Conservation (phyloP, 2,329 filamentous ascomycete genomes). For the Amphichorda felina region DNA sequence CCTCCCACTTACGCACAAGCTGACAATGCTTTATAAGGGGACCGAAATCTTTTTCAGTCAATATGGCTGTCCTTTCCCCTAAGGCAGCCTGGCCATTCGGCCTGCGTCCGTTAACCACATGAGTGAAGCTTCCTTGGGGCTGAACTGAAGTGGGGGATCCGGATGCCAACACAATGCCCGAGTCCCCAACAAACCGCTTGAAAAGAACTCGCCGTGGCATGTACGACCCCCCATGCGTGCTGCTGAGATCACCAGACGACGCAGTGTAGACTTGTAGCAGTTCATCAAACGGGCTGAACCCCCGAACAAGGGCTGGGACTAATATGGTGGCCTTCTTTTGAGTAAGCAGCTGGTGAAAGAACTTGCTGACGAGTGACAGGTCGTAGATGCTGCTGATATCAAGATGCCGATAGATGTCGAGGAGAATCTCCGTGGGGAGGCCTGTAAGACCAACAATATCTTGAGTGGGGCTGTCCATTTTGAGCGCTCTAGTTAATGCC, state of each 20-base stretch:
- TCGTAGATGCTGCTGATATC: conserved; percentile 26
- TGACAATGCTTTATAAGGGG: conserved; percentile 20
- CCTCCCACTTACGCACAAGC: conserved; percentile 25
- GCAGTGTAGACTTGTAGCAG: conserved; percentile 35
- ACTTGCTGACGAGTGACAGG: conserved; percentile 23
- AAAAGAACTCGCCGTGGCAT: conserved; percentile 26
- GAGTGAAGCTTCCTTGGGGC: conserved; percentile 7
- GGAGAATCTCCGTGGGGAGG: conserved; percentile 33
- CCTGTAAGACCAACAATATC: conserved; percentile 9
- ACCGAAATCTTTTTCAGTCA: conserved; percentile 19
- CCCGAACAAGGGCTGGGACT: conserved; percentile 24
- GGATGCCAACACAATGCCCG: conserved; percentile 11
- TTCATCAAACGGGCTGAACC: conserved; percentile 31
- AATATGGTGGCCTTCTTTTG: conserved; percentile 28
- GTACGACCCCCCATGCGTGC: conserved; percentile 18
- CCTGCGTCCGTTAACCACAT: conserved; percentile 10
- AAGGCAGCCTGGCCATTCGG: neutral
- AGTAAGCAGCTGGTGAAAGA: conserved; percentile 26
- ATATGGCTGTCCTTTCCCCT: conserved; percentile 9
- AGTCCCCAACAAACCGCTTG: conserved; percentile 20
- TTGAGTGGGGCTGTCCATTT: neutral
- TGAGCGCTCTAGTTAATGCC: neutral
- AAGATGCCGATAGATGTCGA: conserved; percentile 34
- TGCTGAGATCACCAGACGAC: conserved; percentile 20
- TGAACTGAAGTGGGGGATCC: conserved; percentile 1